phyloP scores from a whole-genome alignment of 495 filamentous ascomycete species.

The Penicillium chermesinum region DNA sequence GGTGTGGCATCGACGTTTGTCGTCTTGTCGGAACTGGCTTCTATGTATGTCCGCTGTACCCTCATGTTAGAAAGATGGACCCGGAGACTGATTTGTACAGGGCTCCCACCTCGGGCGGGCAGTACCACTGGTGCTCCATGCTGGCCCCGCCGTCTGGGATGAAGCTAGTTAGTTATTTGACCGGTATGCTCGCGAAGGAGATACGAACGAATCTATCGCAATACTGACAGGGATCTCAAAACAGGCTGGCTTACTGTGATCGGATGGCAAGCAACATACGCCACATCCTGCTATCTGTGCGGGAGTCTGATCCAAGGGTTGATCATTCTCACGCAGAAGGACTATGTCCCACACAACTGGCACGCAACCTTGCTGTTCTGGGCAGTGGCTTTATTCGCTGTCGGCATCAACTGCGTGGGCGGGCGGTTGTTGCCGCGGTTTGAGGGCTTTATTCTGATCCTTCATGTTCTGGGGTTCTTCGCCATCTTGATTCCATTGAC shows the following conservation, averaged over 20 bases:
- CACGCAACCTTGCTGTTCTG: slow-evolving; percentile 42
- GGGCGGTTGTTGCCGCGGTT: slow-evolving; percentile 40
- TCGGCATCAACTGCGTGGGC: slow-evolving; percentile 38
- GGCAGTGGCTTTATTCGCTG: slow-evolving; percentile 32
- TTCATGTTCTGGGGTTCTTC: slow-evolving; percentile 50
- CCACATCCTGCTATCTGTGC: slow-evolving; percentile 35
- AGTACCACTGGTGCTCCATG: slow-evolving; percentile 52
- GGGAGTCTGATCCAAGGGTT: slow-evolving; percentile 41
- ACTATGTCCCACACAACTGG: slow-evolving; percentile 35
- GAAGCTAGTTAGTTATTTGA: slow-evolving; percentile 44
- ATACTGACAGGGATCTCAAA: too few species aligned
- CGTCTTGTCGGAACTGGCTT: slow-evolving; percentile 37
- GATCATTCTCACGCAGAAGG: slow-evolving; percentile 28
- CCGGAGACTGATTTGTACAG: slow-evolving; percentile 2
- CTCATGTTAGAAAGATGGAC: background rate
- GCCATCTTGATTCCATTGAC: slow-evolving; percentile 47
- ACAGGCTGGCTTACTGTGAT: slow-evolving; percentile 45
- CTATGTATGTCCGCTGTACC: slow-evolving; percentile 26
- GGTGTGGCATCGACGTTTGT: slow-evolving; percentile 27
- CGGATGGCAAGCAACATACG: slow-evolving; percentile 42
- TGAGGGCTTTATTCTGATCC: slow-evolving; percentile 41
- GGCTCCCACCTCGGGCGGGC: slow-evolving; percentile 47
- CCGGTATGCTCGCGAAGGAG: slow-evolving; percentile 25
- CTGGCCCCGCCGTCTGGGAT: slow-evolving; percentile 35
- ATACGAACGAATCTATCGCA: background rate